Base-by-base conservation (phyloP, 164 flowering plant genomes). In the Echeveria elegans region DNA sequence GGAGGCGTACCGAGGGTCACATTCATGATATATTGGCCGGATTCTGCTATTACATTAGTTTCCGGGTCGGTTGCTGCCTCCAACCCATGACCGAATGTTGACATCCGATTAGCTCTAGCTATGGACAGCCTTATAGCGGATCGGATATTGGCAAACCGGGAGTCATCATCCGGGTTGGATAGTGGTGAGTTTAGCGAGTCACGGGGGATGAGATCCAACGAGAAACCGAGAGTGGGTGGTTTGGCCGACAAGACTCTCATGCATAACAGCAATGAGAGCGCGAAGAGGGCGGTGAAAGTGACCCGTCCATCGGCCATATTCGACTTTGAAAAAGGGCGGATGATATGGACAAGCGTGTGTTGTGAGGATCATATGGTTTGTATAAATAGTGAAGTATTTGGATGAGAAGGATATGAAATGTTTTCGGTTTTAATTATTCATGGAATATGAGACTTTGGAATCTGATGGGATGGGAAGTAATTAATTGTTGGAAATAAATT, bases 131-230 rank as follows among this genome's bases (percentile, higher is more conserved):
- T 71, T 5, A 79, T 0, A 2, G 86, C 76, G 0, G 70, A 48
- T 11, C 15, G 47, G 1, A 77, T 26, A 4, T 72, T n/a, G n/a
- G n/a, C n/a, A n/a, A n/a, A n/a, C n/a, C n/a, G 81, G 8, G 72
- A 43, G 5, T 37, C 68, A 0, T 36, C 71, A 12, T 71, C 38
- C 1, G 79, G 72, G 48, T 79, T 69, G 70, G 68, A 74, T 29
- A 71, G 70, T 0, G 87, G 87, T 5, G 85, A 81, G 1, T 56
- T 58, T 0, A 77, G 78, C 0, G 85, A 79, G 56, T 81, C 87
- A 16, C 83, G 78, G 71, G 76, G 87, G 68, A 81, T 73, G 23
- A 83, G 72, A 5, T 78, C 74, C 4, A 76, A 8, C 15, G 71
- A 74, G 72, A 83, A 75, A 11, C 85, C 80, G 28, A 1, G 7